Conservation (phyloP, 257 asterid genomes). For the Solanum okadae region DNA sequence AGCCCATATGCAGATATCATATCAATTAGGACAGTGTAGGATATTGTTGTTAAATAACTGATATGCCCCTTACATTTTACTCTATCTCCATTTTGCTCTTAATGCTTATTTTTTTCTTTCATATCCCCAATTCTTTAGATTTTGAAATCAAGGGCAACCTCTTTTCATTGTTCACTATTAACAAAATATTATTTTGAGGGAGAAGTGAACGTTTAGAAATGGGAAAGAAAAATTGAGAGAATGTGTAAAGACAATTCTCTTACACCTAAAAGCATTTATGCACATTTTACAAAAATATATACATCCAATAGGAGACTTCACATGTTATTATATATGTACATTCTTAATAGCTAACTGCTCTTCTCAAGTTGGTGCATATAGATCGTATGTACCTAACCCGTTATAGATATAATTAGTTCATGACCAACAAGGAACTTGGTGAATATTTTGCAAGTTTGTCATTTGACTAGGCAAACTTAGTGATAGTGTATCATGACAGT, state of each 20-base stretch:
- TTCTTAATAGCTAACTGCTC: not conserved
- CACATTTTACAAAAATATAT: not conserved
- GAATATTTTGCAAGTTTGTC: not conserved
- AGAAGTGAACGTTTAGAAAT: not conserved
- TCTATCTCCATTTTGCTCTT: not conserved
- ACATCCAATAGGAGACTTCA: not conserved
- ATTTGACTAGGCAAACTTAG: not conserved
- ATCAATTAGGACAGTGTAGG: not conserved
- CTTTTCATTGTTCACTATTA: not conserved
- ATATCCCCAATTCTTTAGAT: not conserved
- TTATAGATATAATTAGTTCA: not conserved
- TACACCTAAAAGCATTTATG: not conserved
- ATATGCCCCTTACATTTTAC: not conserved
- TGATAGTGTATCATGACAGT: not conserved
- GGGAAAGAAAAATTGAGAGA: not conserved
- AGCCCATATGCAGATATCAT: not conserved
- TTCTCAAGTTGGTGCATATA: not conserved
- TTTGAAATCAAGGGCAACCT: not conserved
- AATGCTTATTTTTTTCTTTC: not conserved
- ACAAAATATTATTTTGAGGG: not conserved
- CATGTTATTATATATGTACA: not conserved
- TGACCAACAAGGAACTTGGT: not conserved
- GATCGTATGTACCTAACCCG: not conserved
- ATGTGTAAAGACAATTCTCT: not conserved
- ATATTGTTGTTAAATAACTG: not conserved